Conservation (phyloP, 768 basidiomycete species). For the Boletus tylopilopsis region DNA sequence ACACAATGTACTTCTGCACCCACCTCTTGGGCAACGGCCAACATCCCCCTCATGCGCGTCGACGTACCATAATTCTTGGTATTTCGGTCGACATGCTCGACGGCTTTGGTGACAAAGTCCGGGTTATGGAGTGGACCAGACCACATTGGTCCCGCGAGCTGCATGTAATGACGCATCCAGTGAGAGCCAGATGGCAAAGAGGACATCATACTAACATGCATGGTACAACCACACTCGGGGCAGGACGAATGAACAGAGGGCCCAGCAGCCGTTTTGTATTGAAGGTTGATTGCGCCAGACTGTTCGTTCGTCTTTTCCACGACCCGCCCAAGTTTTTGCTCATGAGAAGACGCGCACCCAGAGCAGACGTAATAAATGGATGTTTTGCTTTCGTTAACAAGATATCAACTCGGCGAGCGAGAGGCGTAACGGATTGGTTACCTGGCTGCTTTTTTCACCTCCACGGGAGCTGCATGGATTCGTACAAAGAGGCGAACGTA, state of each 20-base stretch:
- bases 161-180: background rate
- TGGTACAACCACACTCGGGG: conserved; percentile 70
- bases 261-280: conserved; percentile 70
- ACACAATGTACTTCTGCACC: conserved; percentile 16
- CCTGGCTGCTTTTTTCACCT: conserved; percentile 83
- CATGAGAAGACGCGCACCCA: conserved; percentile 76
- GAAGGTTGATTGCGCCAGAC: conserved; percentile 54
- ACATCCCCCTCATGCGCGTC: conserved; percentile 91
- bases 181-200: background rate
- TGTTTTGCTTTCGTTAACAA: conserved; percentile 61
- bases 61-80: conserved; percentile 71
- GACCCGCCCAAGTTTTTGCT: conserved; percentile 81
- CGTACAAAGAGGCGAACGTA: conserved; percentile 92
- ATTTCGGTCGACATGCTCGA: conserved; percentile 66
- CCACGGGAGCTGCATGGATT: conserved; percentile 64
- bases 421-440: conserved; percentile 33
- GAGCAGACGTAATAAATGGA: conserved; percentile 82
- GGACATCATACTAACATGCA: conserved; percentile 59
- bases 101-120: conserved; percentile 68
- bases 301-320: conserved; percentile 55
- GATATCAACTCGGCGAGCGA: conserved; percentile 2
- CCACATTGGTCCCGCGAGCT: conserved; percentile 98
- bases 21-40: conserved; percentile 85
- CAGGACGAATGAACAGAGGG: conserved; percentile 68
- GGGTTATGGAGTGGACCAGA: conserved; percentile 79